Evolutionary conservation across 1,284 basidiomycete genomes (phyloP).

Genomic region (Pascua sp.): DNA sequence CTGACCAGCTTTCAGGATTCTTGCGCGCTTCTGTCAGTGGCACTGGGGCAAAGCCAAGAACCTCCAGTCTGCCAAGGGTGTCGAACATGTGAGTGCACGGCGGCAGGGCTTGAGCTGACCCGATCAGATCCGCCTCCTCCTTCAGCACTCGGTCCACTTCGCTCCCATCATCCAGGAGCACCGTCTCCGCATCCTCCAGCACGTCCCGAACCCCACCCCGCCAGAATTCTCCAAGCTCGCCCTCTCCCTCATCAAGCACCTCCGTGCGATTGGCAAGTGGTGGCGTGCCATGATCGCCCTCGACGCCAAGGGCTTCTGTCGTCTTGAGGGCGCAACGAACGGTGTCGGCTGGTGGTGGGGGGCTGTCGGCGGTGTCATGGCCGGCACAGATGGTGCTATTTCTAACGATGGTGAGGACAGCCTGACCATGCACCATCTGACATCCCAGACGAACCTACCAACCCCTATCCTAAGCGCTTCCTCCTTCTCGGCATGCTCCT

Average conservation of each 20-base stretch:
- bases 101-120: neutral
- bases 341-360: constrained; percentile 51
- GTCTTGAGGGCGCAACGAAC: constrained; percentile 35
- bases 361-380: constrained; percentile 45
- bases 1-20: constrained; percentile 26
- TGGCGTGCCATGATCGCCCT: constrained; percentile 45
- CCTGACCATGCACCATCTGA: neutral
- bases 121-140: constrained; percentile 31
- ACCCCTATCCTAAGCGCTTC: constrained; percentile 55
- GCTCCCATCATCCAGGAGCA: constrained; percentile 42
- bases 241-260: constrained; percentile 39
- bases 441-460: constrained; percentile 30
- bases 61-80: constrained; percentile 32
- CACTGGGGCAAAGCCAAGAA: constrained; percentile 45
- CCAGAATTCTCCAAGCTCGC: constrained; percentile 28
- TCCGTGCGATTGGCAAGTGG: constrained; percentile 48
- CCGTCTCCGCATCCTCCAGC: constrained; percentile 33
- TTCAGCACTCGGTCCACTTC: constrained; percentile 41
- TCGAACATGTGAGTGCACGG: constrained; percentile 28
- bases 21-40: constrained; percentile 43
- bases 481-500: constrained; percentile 81
- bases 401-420: constrained; percentile 42
- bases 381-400: constrained; percentile 41
- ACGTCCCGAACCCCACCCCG: constrained; percentile 9
- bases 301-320: constrained; percentile 47